Percentiles rank a stretch among this genome's conserved stretches.
phyloP scores from a whole-genome alignment of 1,284 basidiomycete species.

The Pseudozyma pruni region DNA sequence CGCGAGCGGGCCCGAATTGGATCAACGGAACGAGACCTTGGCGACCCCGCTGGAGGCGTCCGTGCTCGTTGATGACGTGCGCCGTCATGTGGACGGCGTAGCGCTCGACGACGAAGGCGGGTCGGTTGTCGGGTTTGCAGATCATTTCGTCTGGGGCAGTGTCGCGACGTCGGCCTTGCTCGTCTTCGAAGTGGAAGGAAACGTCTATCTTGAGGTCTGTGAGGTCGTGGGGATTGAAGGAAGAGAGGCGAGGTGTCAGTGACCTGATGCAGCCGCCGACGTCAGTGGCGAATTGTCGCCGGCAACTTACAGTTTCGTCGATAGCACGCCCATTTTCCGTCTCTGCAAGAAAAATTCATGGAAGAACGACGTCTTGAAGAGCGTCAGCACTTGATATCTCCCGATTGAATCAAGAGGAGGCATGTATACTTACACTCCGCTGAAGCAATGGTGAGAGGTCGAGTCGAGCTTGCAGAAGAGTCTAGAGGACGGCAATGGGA shows the following conservation, averaged over 20 bases:
- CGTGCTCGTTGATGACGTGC: conserved; percentile 24
- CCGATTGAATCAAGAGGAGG: no score
- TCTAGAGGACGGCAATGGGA: background rate
- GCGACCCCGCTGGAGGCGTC: conserved; percentile 19
- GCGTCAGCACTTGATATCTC: no score
- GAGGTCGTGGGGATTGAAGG: no score
- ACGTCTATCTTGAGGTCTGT: conserved; percentile 46
- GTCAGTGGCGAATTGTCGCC: no score
- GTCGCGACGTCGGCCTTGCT: conserved; percentile 12
- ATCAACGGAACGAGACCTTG: conserved; percentile 38
- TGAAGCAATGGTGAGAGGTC: conserved; percentile 47
- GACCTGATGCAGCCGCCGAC: no score
- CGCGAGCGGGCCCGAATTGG: conserved; percentile 46
- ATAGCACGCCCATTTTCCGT: conserved; percentile 53
- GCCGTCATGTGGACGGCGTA: conserved; percentile 37
- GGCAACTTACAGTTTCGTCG: conserved; percentile 35
- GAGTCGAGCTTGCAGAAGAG: conserved; percentile 37
- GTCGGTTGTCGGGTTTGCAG: background rate
- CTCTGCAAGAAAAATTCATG: conserved; percentile 1
- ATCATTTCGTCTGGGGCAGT: conserved; percentile 12
- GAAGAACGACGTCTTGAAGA: no score
- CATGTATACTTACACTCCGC: conserved; percentile 16
- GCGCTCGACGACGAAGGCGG: conserved; percentile 11
- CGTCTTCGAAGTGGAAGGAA: conserved; percentile 25
- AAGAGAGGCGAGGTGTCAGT: no score